These are phyloP conservation scores for Macadamia tetraphylla DNA, from an alignment of 164 flowering plant species.

Conservation along the genomic window DNA sequence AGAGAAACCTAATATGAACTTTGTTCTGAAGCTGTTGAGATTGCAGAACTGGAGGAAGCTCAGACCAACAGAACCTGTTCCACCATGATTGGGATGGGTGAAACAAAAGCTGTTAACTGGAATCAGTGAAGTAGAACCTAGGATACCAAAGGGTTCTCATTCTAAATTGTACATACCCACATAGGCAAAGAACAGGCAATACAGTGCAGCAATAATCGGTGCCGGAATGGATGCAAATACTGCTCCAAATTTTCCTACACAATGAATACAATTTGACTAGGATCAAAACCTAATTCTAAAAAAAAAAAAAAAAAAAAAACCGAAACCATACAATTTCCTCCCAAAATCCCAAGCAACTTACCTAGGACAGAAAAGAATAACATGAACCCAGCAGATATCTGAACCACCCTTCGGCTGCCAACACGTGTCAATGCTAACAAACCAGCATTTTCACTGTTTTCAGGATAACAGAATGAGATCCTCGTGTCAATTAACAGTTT, in stretches of 20 bases:
- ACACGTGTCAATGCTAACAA: constrained; percentile 78
- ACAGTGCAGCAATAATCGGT: constrained; percentile 61
- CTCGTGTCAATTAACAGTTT: constrained; percentile 4
- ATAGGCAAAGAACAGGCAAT: constrained; percentile 75
- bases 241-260: constrained; percentile 73
- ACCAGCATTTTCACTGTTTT: constrained; percentile 81
- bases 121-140: background rate
- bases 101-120: no score
- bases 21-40: constrained; percentile 70
- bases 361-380: constrained; percentile 80
- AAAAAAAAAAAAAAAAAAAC: background rate
- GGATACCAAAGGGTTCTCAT: background rate
- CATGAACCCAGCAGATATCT: constrained; percentile 73
- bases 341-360: constrained; percentile 11
- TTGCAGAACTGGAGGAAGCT: constrained; percentile 84
- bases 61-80: constrained; percentile 68
- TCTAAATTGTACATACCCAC: constrained; percentile 50
- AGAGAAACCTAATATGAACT: constrained; percentile 74
- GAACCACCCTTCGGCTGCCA: constrained; percentile 86
- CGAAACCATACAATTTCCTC: background rate
- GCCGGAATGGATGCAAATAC: constrained; percentile 76
- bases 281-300: background rate
- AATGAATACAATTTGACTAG: background rate
- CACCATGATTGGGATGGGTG: background rate
- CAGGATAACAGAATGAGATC: background rate